A percentile compares a stretch with the other conserved stretches of the same genome.
Evolutionary conservation across 2,329 filamentous ascomycete genomes (phyloP).

Genomic region (Microthyrium microscopicum): DNA sequence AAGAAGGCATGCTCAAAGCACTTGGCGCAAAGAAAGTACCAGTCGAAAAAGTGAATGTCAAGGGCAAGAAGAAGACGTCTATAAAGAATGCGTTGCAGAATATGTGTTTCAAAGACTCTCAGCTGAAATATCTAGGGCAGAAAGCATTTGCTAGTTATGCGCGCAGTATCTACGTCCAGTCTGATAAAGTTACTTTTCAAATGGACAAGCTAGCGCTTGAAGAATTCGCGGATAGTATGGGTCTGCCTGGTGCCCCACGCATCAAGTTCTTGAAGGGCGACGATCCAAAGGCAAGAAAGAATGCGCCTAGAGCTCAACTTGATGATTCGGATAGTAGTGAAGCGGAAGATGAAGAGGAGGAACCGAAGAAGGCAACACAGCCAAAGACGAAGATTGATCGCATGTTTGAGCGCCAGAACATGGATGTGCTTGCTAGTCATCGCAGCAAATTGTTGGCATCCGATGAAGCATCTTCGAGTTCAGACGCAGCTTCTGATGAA

Average conservation of each 20-base stretch:
- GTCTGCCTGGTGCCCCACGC: conserved; percentile 76
- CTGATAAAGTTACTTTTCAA: conserved; percentile 82
- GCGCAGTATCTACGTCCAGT: conserved; percentile 71
- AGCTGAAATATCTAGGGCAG: conserved; percentile 86
- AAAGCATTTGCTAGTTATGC: conserved; percentile 91
- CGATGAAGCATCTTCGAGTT: conserved; percentile 16
- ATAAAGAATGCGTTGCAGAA: conserved; percentile 77
- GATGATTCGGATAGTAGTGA: conserved; percentile 41
- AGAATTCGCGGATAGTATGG: conserved; percentile 68
- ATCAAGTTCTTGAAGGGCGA: conserved; percentile 90
- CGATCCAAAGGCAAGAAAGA: conserved; percentile 74
- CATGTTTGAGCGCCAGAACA: conserved; percentile 95
- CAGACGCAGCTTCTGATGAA: conserved; percentile 13
- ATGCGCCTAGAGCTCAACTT: conserved; percentile 46
- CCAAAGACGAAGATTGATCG: conserved; percentile 85
- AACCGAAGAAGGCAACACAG: conserved; percentile 26
- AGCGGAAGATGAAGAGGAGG: conserved; percentile 28
- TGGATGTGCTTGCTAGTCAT: conserved; percentile 86
- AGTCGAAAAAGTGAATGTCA: conserved; percentile 71
- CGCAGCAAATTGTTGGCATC: conserved; percentile 66
- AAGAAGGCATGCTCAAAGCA: conserved; percentile 73
- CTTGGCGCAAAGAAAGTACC: conserved; percentile 82
- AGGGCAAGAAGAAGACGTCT: conserved; percentile 73
- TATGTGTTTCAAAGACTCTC: conserved; percentile 89
- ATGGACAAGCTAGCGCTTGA: conserved; percentile 71